phyloP scores from a whole-genome alignment of 768 basidiomycete species.

The Tremella yokohamensis region DNA sequence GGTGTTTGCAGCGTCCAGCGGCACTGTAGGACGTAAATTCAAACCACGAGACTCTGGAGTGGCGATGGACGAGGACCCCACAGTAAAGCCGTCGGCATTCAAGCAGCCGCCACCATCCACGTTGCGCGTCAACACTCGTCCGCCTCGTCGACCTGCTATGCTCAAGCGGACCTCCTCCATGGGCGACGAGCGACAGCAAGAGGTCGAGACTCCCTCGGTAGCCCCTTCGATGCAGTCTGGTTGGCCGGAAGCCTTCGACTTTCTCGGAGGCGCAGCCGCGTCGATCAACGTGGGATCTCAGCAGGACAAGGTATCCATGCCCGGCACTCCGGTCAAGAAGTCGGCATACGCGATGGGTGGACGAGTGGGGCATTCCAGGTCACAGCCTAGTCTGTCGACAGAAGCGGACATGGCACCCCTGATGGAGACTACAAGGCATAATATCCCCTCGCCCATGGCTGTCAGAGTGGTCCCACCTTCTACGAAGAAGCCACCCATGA shows the following conservation, averaged over 20 bases:
- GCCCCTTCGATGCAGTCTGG: conserved; percentile 27
- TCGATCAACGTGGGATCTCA: conserved; percentile 11
- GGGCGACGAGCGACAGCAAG: conserved; percentile 36
- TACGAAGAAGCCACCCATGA: conserved; percentile 13
- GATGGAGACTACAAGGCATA: conserved; percentile 10
- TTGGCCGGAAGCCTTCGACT: conserved; percentile 45
- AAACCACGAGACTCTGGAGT: conserved; percentile 49
- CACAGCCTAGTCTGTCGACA: conserved; percentile 33
- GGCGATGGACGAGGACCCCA: conserved; percentile 28
- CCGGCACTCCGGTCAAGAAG: conserved; percentile 50
- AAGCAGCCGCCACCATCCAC: conserved; percentile 11
- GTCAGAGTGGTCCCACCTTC: conserved; percentile 4
- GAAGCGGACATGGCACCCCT: conserved; percentile 11
- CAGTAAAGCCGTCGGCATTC: conserved; percentile 10
- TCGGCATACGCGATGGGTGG: neutral
- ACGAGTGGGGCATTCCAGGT: conserved; percentile 35
- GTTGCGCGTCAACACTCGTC: conserved; percentile 5
- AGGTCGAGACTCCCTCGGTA: conserved; percentile 37
- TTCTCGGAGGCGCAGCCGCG: conserved; percentile 33
- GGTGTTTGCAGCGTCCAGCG: conserved; percentile 34
- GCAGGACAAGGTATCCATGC: conserved; percentile 43
- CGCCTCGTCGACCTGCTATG: conserved; percentile 37
- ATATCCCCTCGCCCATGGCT: conserved; percentile 2
- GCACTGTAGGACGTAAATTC: conserved; percentile 41
- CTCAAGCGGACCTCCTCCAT: conserved; percentile 46